A percentile compares a stretch with the other conserved stretches of the same genome.
Evolutionary conservation across 768 basidiomycete genomes (phyloP).

Genomic region (Collybia mongolica): DNA sequence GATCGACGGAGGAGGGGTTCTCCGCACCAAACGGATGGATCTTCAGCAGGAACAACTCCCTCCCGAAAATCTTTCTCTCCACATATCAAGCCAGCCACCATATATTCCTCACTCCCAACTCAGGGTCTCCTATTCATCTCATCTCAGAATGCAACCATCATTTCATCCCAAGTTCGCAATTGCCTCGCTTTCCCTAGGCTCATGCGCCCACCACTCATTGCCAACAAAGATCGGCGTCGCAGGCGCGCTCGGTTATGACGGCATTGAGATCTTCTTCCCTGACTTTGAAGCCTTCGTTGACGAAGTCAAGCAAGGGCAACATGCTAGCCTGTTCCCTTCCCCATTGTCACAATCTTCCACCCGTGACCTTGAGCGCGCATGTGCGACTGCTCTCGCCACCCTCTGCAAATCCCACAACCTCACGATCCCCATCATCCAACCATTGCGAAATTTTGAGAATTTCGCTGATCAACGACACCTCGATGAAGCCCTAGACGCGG

Average conservation of each 20-base stretch:
- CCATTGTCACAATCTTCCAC: constrained; percentile 14
- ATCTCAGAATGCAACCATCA: no score
- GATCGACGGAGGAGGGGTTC: no score
- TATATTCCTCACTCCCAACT: no score
- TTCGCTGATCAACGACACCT: constrained; percentile 23
- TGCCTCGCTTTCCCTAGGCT: constrained; percentile 25
- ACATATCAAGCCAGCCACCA: no score
- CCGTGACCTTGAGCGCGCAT: constrained; percentile 20
- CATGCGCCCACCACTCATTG: constrained; percentile 25
- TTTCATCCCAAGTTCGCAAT: constrained; percentile 17
- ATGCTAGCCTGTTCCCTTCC: constrained; percentile 17
- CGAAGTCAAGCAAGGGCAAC: constrained; percentile 16
- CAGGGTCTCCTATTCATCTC: no score
- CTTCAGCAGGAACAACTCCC: no score
- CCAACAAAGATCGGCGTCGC: constrained; percentile 26
- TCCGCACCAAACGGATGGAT: no score
- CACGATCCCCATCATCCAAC: constrained; percentile 31
- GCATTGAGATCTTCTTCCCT: constrained; percentile 26
- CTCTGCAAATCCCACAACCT: constrained; percentile 20
- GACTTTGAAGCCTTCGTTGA: constrained; percentile 24
- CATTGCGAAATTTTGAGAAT: constrained; percentile 35
- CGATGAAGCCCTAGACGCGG: constrained; percentile 21
- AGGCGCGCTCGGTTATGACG: constrained; percentile 31
- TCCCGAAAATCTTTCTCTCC: no score
- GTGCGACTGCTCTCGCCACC: constrained; percentile 19